A percentile compares a stretch with the other conserved stretches of the same genome.
Evolutionary conservation across 768 basidiomycete species (phyloP).

Genomic region (Russula brevipes): DNA sequence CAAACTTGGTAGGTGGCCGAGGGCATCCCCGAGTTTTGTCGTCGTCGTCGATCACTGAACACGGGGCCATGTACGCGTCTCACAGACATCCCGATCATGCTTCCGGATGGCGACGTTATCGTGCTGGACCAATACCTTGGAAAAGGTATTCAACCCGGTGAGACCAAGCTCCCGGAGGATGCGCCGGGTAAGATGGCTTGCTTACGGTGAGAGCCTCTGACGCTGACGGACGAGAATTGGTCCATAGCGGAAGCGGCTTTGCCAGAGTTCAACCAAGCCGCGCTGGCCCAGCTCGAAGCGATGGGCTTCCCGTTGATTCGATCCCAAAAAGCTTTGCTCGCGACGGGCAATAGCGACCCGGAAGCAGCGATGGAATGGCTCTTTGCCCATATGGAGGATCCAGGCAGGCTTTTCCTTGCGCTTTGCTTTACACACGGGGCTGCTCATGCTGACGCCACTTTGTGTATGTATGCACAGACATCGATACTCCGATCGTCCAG

Average conservation of each 20-base stretch:
- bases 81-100: slow-evolving; percentile 76
- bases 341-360: slow-evolving; percentile 70
- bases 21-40: background rate
- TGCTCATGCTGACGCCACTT: background rate
- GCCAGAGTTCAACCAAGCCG: slow-evolving; percentile 68
- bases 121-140: slow-evolving; percentile 63
- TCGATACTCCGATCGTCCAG: slow-evolving; percentile 67
- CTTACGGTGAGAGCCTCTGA: background rate
- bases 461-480: slow-evolving; percentile 48
- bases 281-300: slow-evolving; percentile 68
- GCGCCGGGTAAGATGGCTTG: slow-evolving; percentile 31
- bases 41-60: background rate
- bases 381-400: slow-evolving; percentile 91
- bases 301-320: slow-evolving; percentile 90
- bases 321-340: slow-evolving; percentile 86
- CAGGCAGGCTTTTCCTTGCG: slow-evolving; percentile 45
- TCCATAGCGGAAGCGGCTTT: slow-evolving; percentile 33
- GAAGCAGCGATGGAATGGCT: slow-evolving; percentile 95
- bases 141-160: slow-evolving; percentile 61
- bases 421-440: background rate
- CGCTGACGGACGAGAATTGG: background rate
- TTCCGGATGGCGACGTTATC: slow-evolving; percentile 56
- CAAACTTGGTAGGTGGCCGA: slow-evolving; percentile 65
- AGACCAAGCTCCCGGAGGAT: slow-evolving; percentile 63
- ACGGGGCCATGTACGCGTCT: background rate